A percentile compares a stretch with the other conserved stretches of the same genome.
Conservation (phyloP, 495 filamentous ascomycete species). For the Podospora australis region DNA sequence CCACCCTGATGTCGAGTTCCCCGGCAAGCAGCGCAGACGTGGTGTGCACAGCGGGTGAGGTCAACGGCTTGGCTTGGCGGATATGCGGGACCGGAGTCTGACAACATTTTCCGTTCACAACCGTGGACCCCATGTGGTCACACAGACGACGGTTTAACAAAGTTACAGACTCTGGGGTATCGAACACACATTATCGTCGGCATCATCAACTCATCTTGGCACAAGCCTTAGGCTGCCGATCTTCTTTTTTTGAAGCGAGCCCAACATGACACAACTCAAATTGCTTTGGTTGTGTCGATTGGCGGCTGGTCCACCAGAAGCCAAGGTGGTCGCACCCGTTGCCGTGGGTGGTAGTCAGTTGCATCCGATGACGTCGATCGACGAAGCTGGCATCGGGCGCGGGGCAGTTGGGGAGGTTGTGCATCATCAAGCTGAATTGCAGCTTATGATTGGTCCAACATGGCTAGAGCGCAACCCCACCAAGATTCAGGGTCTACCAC, state of each 20-base stretch:
- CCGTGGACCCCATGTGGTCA: too few relatives aligned
- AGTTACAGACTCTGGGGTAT: background rate
- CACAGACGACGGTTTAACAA: too few relatives aligned
- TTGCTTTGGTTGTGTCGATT: background rate
- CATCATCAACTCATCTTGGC: background rate
- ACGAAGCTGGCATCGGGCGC: background rate
- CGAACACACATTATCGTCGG: background rate
- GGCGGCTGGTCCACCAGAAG: background rate
- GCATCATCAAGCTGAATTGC: constrained; percentile 9
- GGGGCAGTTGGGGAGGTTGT: constrained; percentile 3
- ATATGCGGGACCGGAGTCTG: too few relatives aligned
- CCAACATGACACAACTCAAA: background rate
- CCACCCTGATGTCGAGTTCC: constrained; percentile 78
- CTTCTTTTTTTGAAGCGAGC: background rate
- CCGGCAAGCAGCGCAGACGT: constrained; percentile 54
- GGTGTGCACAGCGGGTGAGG: constrained; percentile 20
- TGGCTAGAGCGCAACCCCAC: constrained; percentile 6
- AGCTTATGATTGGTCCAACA: constrained; percentile 9
- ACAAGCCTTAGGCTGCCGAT: constrained; percentile 1
- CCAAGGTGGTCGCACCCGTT: constrained; percentile 2
- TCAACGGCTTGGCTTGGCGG: background rate
- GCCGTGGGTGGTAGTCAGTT: constrained; percentile 2
- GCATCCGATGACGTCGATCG: constrained; percentile 19
- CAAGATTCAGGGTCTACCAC: constrained; percentile 10
- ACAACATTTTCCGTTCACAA: too few relatives aligned